Evolutionary conservation across 345 rosid genomes (phyloP), one percentile per base, ranked within the genome.

Genomic region (Syzygium oleosum): DNA sequence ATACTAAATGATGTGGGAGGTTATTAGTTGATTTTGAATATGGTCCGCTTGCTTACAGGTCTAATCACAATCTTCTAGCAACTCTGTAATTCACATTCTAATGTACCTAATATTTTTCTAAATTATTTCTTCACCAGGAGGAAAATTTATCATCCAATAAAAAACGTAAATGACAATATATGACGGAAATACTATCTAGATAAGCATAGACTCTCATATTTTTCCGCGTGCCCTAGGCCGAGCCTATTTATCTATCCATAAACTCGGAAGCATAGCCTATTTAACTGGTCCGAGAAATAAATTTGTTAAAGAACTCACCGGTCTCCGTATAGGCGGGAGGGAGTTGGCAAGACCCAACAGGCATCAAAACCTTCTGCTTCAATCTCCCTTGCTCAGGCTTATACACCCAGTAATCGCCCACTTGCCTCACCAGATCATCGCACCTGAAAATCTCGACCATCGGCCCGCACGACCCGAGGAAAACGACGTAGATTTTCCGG

Each of bases 401-500:
- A 80, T 96, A 97, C n/a, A 96, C 93, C 99, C 95, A 90, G 87
- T 93, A 91, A 43, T 93, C 93, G 11, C 90, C 94, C 19, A 87
- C 92, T 58, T 85, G 94, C 87, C 90, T 92, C 87, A 94, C 84
- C 89, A 95, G 84, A 87, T 96, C 98, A 80, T 95, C 95, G 21
- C 98, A 96, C 86, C 95, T 88, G 65, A 97, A 96, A 4, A 97
- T 91, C 91, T 95, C 99, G 84, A 88, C 87, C 99, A 97, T 95
- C 7, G 99, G 98, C 46, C 95, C 97, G 86, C 98, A 96, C 4
- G 92, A 84, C 8, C 99, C 97, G 7, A 90, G 56, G 51, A 97
- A 93, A 85, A 96, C 95, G 41, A 88, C 93, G 15, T 94, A 90
- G 63, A 92, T 93, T 85, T 88, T 77, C 88, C 89, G 90, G n/a